Conservation (phyloP, 345 rosid genomes). For the Durio zibethinus region DNA sequence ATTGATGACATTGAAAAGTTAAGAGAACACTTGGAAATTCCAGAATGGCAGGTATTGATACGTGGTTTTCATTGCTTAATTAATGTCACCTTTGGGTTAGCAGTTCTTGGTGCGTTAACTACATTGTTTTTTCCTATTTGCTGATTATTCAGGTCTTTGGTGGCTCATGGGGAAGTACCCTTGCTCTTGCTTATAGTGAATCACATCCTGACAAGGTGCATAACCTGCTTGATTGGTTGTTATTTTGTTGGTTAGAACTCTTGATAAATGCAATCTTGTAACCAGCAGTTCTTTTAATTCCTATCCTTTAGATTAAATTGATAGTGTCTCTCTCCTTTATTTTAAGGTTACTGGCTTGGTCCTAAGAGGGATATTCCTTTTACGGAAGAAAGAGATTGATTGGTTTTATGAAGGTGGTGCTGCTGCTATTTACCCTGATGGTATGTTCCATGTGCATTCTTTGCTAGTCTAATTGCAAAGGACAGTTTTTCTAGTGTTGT, state of each 20-base stretch:
- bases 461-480: background rate
- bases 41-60: conserved; percentile 80
- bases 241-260: conserved; percentile 10
- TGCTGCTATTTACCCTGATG: conserved; percentile 91
- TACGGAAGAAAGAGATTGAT: conserved; percentile 91
- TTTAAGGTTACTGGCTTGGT: conserved; percentile 82
- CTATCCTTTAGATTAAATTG: background rate
- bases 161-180: conserved; percentile 98
- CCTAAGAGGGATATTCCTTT: conserved; percentile 84
- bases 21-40: conserved; percentile 71
- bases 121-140: background rate
- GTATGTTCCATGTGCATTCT: conserved; percentile 36
- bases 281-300: background rate
- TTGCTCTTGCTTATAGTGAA: conserved; percentile 86
- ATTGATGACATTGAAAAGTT: conserved; percentile 79
- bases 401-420: conserved; percentile 99
- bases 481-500: background rate
- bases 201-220: conserved; percentile 79
- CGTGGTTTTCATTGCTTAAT: background rate
- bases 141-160: conserved; percentile 70
- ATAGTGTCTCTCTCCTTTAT: conserved; percentile 12
- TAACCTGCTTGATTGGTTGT: background rate
- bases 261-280: background rate
- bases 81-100: background rate
- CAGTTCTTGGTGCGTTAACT: background rate